Evolutionary conservation across 768 basidiomycete genomes (phyloP), one percentile per base, ranked within the genome.

Genomic region (Mycena kentingensis): DNA sequence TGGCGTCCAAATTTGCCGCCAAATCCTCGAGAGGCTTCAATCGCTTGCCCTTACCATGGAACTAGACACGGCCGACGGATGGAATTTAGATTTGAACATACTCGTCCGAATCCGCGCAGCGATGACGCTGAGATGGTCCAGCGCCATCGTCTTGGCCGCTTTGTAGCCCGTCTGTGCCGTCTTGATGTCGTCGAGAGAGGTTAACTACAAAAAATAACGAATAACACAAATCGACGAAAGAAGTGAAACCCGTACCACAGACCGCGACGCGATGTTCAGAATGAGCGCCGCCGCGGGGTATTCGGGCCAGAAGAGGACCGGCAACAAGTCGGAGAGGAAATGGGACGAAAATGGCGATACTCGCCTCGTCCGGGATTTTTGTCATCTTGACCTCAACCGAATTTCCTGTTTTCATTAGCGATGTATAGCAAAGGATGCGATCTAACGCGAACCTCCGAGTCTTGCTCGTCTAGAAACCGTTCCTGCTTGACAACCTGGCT

Each of bases 331-430:
- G 2, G 85, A 83, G 35, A 98, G 83, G 11, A 98, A 74, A 61
- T 90, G n/a, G 90, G 63, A 98, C 96, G 53, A 98, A 89, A 32
- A 98, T 93, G 0, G 85, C 93, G 84, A 66, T 98, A 98, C 65
- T 98, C 96, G 90, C 86, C 64, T 99, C 97, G 60, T 92, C 93
- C 0, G 93, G 86, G 59, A 89, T 92, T 67, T 96, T 96, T 12
- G 88, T 90, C 5, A 83, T 74, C 63, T 94, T 95, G 11, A 86
- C 84, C 68, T 91, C 32, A 93, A 65, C 24, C 77, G 77, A 25
- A 90, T 80, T 69, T 92, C 90, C 85, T 89, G 43, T 4, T 22
- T 38, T 19, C 54, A 18, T 2, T 21, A 46, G 55, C 19, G 41
- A 36, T 36, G 8, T 25, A 49, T 27, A 36, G n/a, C 32, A 26